Percentiles rank a stretch among this genome's conserved stretches.
These are phyloP conservation scores for Syzygium oleosum DNA, from an alignment of 345 rosid species.

Conservation along the genomic window DNA sequence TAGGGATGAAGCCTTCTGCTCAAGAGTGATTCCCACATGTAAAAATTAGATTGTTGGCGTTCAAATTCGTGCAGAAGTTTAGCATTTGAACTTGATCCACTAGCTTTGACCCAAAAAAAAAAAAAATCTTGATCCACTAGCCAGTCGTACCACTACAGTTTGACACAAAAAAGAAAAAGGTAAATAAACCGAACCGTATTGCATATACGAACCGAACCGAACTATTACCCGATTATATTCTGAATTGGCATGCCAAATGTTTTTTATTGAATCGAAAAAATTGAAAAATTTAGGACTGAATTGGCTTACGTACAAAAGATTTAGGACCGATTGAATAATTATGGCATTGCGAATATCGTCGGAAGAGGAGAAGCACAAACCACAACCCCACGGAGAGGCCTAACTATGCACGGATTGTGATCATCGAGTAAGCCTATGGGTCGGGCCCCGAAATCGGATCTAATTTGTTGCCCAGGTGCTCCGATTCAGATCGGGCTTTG, in stretches of 20 bases:
- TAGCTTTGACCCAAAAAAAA: too few relatives aligned
- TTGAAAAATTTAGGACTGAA: not conserved
- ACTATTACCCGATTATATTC: not conserved
- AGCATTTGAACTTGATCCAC: not conserved
- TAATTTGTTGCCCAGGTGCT: not conserved
- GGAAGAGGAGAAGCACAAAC: not conserved
- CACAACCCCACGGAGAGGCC: not conserved
- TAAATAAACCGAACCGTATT: fast-evolving
- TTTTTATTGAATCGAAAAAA: not conserved
- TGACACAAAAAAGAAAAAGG: not conserved
- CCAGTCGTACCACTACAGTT: not conserved
- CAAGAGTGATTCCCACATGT: not conserved
- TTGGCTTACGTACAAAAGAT: fast-evolving
- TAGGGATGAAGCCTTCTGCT: not conserved
- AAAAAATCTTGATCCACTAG: not conserved
- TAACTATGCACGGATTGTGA: not conserved
- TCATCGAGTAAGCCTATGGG: not conserved
- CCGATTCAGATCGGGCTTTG: not conserved
- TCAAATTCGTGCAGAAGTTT: not conserved
- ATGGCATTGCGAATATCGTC: not conserved
- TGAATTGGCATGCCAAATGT: not conserved
- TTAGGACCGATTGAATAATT: too few relatives aligned
- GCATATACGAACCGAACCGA: fast-evolving
- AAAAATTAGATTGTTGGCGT: not conserved
- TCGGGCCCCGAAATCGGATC: not conserved